These are phyloP conservation scores for Phaeosphaeriaceae sp. DNA, from an alignment of 2,329 filamentous ascomycete species.

Conservation along the genomic window DNA sequence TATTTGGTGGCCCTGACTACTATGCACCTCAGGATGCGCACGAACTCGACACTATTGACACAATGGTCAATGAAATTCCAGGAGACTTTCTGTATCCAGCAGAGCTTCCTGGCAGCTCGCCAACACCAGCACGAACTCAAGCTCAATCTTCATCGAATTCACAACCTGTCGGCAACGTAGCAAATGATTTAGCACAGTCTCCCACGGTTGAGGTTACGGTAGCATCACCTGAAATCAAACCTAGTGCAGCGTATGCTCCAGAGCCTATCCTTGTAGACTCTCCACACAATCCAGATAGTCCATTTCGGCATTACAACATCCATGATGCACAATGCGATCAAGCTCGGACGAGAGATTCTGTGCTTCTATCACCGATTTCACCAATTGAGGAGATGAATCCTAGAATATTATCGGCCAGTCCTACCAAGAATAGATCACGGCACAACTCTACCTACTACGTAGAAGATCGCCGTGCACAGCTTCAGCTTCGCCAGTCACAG, in stretches of 20 bases:
- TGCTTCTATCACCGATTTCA: constrained; percentile 22
- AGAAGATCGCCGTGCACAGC: constrained; percentile 36
- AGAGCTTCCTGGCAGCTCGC: constrained; percentile 31
- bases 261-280: constrained; percentile 47
- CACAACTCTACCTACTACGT: constrained; percentile 32
- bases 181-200: not conserved
- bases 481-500: constrained; percentile 42
- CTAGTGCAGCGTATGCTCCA: constrained; percentile 55
- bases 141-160: not conserved
- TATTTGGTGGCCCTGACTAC: constrained; percentile 28
- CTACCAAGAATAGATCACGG: constrained; percentile 16
- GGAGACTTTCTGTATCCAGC: constrained; percentile 35
- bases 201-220: constrained; percentile 35
- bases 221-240: constrained; percentile 43
- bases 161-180: no score
- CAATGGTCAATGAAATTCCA: constrained; percentile 31
- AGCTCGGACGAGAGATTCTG: no score
- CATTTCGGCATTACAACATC: constrained; percentile 12
- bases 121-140: not conserved
- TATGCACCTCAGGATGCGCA: constrained; percentile 28
- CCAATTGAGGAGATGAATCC: constrained; percentile 5
- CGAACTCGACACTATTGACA: constrained; percentile 32
- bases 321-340: not conserved
- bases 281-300: constrained; percentile 22
- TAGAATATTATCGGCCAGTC: not conserved